Base-by-base conservation (phyloP, 1,284 basidiomycete species). In the Psilocybe mexicana region DNA sequence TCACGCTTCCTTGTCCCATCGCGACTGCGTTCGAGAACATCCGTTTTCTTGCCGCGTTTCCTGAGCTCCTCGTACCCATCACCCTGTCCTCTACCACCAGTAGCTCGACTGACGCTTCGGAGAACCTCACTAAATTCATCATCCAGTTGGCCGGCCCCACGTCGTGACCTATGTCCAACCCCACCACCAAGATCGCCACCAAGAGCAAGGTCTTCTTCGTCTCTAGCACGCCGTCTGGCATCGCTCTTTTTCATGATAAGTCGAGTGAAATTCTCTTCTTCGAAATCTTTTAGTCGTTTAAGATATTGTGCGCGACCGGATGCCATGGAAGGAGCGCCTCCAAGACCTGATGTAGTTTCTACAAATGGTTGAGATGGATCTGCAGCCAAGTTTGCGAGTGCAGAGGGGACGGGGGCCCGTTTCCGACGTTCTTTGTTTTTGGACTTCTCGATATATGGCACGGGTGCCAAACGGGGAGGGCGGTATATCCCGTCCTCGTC, bases 211-310 rank as follows among this genome's bases (percentile, higher is more conserved):
- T 95, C 93, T 66, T 87, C 93, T 73, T 99, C 96, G 72, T 99
- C 96, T 61, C 87, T 81, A 56, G 76, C 76, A n/a, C 96, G 81
- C 55, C 88, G 79, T 69, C 83, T 86, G 23, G 84, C 84, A 55
- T 98, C 96, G 69, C 88, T 89, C 81, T 98, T 98, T 72, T 89
- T 92, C 83, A 95, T 90, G 60, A 96, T 84, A 55, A 98, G 72
- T 55, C 96, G 87, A 28, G 92, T 94, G 77, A 98, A 95, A 73
- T 98, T 96, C 55, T 94, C 93, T 74, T 98, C 96, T 75, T 99
- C 96, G 73, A 93, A 99, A 63, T 94, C 90, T 53, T 86, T 86
- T 77, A 98, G 88, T 11, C 89, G 84, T 65, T 88, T 85, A 60
- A 98, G 79, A 61, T 93, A 87, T 36, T 86, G 82, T 7, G 90